Percentiles rank a stretch among this genome's conserved stretches.
These are phyloP conservation scores for Cordyceps javanica DNA, from an alignment of 2,329 filamentous ascomycete genomes.

Conservation along the genomic window DNA sequence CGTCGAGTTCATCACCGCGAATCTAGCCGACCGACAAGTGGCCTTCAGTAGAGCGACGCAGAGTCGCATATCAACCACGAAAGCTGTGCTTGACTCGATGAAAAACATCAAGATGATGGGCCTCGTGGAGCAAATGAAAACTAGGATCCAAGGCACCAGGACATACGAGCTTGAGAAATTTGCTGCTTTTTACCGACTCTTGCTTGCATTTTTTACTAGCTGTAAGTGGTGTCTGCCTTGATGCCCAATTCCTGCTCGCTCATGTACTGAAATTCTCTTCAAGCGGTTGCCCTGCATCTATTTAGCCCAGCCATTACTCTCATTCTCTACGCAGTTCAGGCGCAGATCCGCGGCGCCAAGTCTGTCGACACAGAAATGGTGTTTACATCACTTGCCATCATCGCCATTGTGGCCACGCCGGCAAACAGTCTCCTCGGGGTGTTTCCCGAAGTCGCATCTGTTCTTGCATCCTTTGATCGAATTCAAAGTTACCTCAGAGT, in stretches of 20 bases:
- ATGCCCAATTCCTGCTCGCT: background rate
- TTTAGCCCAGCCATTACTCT: conserved; percentile 5
- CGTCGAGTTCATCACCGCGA: conserved; percentile 8
- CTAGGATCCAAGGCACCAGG: conserved; percentile 11
- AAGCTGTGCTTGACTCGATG: conserved; percentile 14
- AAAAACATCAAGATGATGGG: conserved; percentile 18
- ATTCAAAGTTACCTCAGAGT: background rate
- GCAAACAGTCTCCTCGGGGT: conserved; percentile 4
- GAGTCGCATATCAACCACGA: conserved; percentile 6
- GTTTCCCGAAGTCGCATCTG: background rate
- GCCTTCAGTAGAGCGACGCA: conserved; percentile 9
- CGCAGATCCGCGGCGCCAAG: background rate
- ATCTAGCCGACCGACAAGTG: conserved; percentile 12
- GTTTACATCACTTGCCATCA: conserved; percentile 9
- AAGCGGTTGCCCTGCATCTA: background rate
- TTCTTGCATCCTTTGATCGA: background rate
- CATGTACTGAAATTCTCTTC: background rate
- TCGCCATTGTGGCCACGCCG: background rate
- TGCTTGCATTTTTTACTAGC: conserved; percentile 13
- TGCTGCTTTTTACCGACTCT: conserved; percentile 11
- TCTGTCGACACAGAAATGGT: background rate
- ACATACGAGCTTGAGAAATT: conserved; percentile 5
- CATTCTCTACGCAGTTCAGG: background rate
- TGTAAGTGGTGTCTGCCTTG: conserved; percentile 5
- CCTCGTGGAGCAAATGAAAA: conserved; percentile 9